A percentile compares a stretch with the other conserved stretches of the same genome.
phyloP scores from a whole-genome alignment of 768 basidiomycete species.

The Lactarius pseudohatsudake region DNA sequence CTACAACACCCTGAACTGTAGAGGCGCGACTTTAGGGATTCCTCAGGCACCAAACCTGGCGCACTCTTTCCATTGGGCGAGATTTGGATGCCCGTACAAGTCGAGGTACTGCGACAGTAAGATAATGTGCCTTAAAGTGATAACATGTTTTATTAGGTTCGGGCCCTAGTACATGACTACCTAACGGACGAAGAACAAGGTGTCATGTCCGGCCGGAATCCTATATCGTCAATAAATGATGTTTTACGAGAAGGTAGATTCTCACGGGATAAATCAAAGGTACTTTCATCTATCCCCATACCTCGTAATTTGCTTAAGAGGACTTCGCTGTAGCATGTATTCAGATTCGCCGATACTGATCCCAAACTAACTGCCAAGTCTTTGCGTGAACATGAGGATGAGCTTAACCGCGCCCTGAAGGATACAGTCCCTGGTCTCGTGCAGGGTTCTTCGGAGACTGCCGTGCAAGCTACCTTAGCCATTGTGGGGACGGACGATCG shows the following conservation, averaged over 20 bases:
- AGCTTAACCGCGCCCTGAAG: conserved; percentile 76
- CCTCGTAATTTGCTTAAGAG: not conserved
- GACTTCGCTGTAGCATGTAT: conserved; percentile 58
- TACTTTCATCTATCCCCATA: conserved; percentile 32
- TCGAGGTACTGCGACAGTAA: conserved; percentile 60
- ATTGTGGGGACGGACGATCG: conserved; percentile 72
- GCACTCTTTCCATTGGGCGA: conserved; percentile 81
- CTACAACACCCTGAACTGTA: conserved; percentile 35
- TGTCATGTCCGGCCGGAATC: conserved; percentile 74
- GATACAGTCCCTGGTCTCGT: conserved; percentile 95
- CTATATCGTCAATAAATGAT: conserved; percentile 92
- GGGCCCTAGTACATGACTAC: conserved; percentile 82
- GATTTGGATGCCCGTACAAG: conserved; percentile 84
- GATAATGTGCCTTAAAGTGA: conserved; percentile 9
- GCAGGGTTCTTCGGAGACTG: conserved; percentile 60
- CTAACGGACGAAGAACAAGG: conserved; percentile 89
- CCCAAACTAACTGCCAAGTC: conserved; percentile 62
- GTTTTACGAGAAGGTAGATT: conserved; percentile 83
- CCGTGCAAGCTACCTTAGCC: conserved; percentile 60
- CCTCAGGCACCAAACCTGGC: conserved; percentile 72
- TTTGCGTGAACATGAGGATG: conserved; percentile 79
- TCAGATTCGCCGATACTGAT: conserved; percentile 92
- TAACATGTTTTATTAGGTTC: conserved; percentile 54
- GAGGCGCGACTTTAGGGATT: conserved; percentile 91
- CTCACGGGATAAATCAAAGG: conserved; percentile 77